phyloP scores from a whole-genome alignment of 768 basidiomycete species.

The Leccinum pellstonianum region DNA sequence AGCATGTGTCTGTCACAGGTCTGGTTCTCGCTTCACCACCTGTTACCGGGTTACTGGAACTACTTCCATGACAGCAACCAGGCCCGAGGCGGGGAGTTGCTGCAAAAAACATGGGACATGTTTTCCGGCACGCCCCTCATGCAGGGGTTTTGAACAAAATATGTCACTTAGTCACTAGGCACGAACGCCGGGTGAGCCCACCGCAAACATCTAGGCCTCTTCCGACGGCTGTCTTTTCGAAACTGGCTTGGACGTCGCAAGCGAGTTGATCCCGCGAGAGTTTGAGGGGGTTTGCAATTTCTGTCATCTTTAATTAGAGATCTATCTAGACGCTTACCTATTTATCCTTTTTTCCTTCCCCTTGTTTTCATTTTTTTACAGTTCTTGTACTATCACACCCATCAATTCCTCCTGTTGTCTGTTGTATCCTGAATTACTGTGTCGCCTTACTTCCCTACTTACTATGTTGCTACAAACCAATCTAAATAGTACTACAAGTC shows the following conservation, averaged over 20 bases:
- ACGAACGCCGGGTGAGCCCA: neutral
- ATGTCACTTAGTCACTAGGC: neutral
- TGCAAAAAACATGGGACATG: conserved; percentile 20
- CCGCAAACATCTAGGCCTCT: neutral
- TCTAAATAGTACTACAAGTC: neutral
- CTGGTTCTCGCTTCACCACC: conserved; percentile 36
- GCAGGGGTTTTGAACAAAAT: conserved; percentile 4
- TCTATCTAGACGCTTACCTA: neutral
- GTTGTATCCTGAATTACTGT: neutral
- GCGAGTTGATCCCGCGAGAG: neutral
- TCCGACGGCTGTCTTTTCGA: neutral
- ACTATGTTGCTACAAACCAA: neutral
- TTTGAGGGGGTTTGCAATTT: neutral
- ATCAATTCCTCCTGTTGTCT: neutral
- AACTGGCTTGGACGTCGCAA: neutral
- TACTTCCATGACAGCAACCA: conserved; percentile 24
- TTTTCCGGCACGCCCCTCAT: conserved; percentile 17
- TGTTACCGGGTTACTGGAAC: conserved; percentile 38
- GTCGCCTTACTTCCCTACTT: neutral
- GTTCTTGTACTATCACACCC: neutral
- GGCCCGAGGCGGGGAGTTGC: conserved; percentile 17
- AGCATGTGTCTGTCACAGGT: conserved; percentile 15
- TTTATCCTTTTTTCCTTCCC: neutral
- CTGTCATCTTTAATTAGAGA: neutral
- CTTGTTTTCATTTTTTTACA: neutral